Base-by-base conservation (phyloP, 2,329 filamentous ascomycete genomes). In the Microascus cirrosus region DNA sequence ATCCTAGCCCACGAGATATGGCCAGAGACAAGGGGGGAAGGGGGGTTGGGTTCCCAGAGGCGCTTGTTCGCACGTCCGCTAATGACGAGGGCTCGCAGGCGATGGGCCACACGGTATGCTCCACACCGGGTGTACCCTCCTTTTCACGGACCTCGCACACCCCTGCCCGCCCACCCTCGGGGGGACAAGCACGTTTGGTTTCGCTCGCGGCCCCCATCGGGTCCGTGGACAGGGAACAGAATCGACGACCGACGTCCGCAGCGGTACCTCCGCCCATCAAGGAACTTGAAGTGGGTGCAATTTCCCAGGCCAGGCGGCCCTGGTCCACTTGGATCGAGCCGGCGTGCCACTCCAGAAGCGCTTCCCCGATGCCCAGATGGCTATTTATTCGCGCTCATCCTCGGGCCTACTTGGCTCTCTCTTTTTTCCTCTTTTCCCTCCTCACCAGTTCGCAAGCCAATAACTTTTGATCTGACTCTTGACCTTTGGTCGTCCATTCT, bases 401-500 rank as follows among this genome's bases (percentile, higher is more conserved):
- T 52, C 62, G 25, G 50, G 25, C 34, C 56, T 18, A 39, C 12
- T 18, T 11, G 5, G n/a, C 22, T 11, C 45, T 22, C 51, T 60
- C 55, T 32, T 55, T 63, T 65, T 63, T 64, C 68, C 66, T 65
- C 63, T 62, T 63, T 63, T 63, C 62, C 60, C 62, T 71, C 71
- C 62, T 65, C 73, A 78, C 74, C 75, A 70, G 69, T 69, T 71
- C 67, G 70, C 73, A 72, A 66, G 61, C 59, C 54, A 55, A 54
- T 58, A 60, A 61, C n/a, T n/a, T 64, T 73, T 80, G 77, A 79
- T 18, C 39, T 45, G 39, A 45, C 39, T 45, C 15, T 45, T 45
- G 39, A 45, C 39, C 76, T 73, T 77, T 76, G 77, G 77, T 80
- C 77, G 77, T 80, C 77, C 77, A 79, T 72, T 80, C 77, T 77